phyloP scores from a whole-genome alignment of 2,329 filamentous ascomycete genomes.

The Didymella pomorum region DNA sequence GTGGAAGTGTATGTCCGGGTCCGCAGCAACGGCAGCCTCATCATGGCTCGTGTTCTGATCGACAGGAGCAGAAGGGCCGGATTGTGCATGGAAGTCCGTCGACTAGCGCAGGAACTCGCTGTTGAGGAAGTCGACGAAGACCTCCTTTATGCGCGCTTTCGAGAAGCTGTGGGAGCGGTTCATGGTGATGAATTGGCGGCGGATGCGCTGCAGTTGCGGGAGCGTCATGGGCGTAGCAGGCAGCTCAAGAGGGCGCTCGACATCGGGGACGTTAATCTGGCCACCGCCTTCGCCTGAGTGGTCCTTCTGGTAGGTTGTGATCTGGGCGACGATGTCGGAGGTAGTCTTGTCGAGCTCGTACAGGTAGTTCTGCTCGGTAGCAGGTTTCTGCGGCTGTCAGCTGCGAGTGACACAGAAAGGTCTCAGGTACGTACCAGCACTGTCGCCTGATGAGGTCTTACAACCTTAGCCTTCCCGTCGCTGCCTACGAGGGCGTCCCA shows the following conservation, averaged over 20 bases:
- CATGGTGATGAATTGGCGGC: constrained; percentile 78
- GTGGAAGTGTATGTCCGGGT: constrained; percentile 21
- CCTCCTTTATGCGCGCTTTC: constrained; percentile 49
- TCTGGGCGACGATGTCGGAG: constrained; percentile 75
- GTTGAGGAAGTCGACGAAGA: constrained; percentile 53
- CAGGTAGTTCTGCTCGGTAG: constrained; percentile 73
- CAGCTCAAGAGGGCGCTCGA: constrained; percentile 68
- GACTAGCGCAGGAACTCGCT: constrained; percentile 46
- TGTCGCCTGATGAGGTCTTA: constrained; percentile 79
- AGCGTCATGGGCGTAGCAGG: constrained; percentile 72
- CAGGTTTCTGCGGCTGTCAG: constrained; percentile 59
- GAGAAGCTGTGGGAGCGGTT: constrained; percentile 69
- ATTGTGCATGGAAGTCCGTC: not conserved
- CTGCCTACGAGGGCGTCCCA: constrained; percentile 74
- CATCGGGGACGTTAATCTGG: constrained; percentile 62
- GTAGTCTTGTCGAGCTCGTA: constrained; percentile 82
- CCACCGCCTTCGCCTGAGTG: constrained; percentile 69
- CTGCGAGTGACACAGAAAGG: not conserved
- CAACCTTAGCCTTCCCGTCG: constrained; percentile 69
- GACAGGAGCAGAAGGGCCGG: not conserved
- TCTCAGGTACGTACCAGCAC: constrained; percentile 58
- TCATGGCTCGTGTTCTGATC: constrained; percentile 3
- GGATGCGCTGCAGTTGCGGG: constrained; percentile 77
- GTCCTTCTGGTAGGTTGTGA: constrained; percentile 72
- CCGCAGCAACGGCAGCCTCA: constrained; percentile 3